Conservation (phyloP, 805 yeast genomes). For the Ogataea dorogensis region DNA sequence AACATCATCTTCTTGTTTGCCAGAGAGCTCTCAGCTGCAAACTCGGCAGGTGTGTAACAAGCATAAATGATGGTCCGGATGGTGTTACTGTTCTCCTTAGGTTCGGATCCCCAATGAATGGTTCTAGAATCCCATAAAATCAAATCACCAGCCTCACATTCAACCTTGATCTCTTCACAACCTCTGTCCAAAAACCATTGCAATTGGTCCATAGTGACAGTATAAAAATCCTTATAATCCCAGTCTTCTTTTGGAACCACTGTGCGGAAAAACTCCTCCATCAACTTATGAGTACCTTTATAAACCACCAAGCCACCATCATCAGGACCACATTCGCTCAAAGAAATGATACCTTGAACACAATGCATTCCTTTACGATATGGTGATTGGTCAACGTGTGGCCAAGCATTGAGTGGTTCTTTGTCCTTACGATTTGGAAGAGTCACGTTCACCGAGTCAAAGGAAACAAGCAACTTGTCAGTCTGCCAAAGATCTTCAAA, state of each 20-base stretch:
- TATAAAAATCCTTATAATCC: slow-evolving; percentile 23
- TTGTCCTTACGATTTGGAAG: slow-evolving; percentile 27
- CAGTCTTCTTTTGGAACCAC: slow-evolving; percentile 22
- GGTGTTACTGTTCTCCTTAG: slow-evolving; percentile 24
- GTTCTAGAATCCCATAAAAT: slow-evolving; percentile 37
- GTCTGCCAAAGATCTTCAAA: slow-evolving; percentile 35
- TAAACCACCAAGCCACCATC: slow-evolving; percentile 36
- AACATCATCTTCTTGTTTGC: slow-evolving; percentile 24
- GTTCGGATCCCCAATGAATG: slow-evolving; percentile 33
- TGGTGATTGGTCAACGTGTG: slow-evolving; percentile 37
- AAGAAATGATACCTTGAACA: slow-evolving; percentile 35
- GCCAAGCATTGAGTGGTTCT: slow-evolving; percentile 26
- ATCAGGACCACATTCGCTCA: slow-evolving; percentile 22
- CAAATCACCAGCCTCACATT: slow-evolving; percentile 36
- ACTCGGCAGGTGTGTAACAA: slow-evolving; percentile 33
- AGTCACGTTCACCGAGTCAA: slow-evolving; percentile 33
- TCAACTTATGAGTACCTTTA: slow-evolving; percentile 25
- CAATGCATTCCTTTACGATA: slow-evolving; percentile 31
- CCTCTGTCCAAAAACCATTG: slow-evolving; percentile 31
- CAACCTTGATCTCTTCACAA: slow-evolving; percentile 29
- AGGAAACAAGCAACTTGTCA: slow-evolving; percentile 34
- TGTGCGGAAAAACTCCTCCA: slow-evolving; percentile 29
- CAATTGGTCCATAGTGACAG: slow-evolving; percentile 23
- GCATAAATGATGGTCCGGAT: slow-evolving; percentile 33
- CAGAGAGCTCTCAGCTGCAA: slow-evolving; percentile 31